Evolutionary conservation across 2,329 filamentous ascomycete genomes (phyloP), one percentile per base, ranked within the genome.

Genomic region (Xylariaceae sp.): DNA sequence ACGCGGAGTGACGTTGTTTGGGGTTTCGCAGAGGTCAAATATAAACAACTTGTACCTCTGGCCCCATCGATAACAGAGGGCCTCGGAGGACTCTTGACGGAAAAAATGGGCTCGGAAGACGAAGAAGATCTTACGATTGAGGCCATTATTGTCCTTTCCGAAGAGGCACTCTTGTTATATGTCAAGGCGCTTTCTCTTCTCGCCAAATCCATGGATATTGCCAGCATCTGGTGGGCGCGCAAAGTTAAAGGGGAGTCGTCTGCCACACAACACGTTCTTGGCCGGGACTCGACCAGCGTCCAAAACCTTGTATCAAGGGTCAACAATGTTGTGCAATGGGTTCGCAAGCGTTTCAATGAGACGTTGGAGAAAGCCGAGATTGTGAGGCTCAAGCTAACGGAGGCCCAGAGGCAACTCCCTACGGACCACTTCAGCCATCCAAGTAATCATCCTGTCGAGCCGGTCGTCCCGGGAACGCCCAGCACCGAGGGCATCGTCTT

Each of bases 11-110:
- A 99, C 73, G 94, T 97, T 51, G 92, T 99, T 2, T 99, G 92
- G 72, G 92, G 93, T 2, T 97, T 99, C 74, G 94, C 94, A 4
- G 93, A 99, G 75, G 93, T 99, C 71, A 99, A 99, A 75, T 97
- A 95, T 75, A 94, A 95, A 74, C 94, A 99, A 74, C 82, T 99
- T n/a, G 85, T 97, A 53, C 94, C 94, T 2, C 78, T 94, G 50
- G 86, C 90, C 1, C 94, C 93, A 1, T 93, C 89, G 0, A 83
- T 82, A 65, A 86, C 90, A 53, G 85, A 88, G 65, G 86, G 85
- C 4, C 80, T 91, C 3, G 87, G 88, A 5, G 85, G 87, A 11
- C 73, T 82, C n/a, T 76, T 77, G 3, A 71, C 77, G 7, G 84
- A 88, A 3, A 79, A 81, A 68, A 70, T 80, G 64, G 73, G 75